A percentile compares a stretch with the other conserved stretches of the same genome.
Evolutionary conservation across 2,329 filamentous ascomycete species (phyloP).

Genomic region (Fusarium torulosum): DNA sequence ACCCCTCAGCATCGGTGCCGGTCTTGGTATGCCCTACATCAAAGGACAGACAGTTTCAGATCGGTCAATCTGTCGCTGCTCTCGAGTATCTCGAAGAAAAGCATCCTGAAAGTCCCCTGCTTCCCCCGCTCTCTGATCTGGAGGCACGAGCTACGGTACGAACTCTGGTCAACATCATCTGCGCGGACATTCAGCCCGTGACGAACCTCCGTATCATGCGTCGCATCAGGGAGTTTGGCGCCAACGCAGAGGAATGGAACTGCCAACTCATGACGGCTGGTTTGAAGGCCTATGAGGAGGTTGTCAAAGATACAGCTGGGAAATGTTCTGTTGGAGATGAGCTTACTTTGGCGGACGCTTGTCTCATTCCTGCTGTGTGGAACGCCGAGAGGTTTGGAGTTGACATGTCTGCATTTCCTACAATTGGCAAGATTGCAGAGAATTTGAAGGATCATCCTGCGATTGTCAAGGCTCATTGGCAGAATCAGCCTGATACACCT

Average conservation of each 20-base stretch:
- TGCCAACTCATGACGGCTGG: constrained; percentile 64
- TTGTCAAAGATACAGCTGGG: constrained; percentile 57
- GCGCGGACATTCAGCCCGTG: constrained; percentile 69
- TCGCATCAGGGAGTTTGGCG: constrained; percentile 59
- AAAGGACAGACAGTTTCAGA: constrained; percentile 52
- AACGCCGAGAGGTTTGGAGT: constrained; percentile 67
- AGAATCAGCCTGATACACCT: constrained; percentile 63
- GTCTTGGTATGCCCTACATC: constrained; percentile 59
- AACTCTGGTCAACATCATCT: constrained; percentile 66
- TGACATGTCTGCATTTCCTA: constrained; percentile 63
- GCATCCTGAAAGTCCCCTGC: constrained; percentile 58
- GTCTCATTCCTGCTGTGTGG: constrained; percentile 69
- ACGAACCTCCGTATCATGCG: constrained; percentile 69
- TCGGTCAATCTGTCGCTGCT: constrained; percentile 69
- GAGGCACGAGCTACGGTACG: constrained; percentile 63
- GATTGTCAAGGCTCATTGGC: constrained; percentile 66
- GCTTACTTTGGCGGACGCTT: constrained; percentile 70
- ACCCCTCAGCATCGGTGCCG: constrained; percentile 68
- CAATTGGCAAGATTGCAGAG: constrained; percentile 59
- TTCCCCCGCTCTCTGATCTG: constrained; percentile 62
- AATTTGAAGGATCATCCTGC: constrained; percentile 62
- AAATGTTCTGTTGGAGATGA: constrained; percentile 67
- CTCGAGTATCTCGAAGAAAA: constrained; percentile 73
- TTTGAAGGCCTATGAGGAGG: constrained; percentile 67
- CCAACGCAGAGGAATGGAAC: constrained; percentile 63